Evolutionary conservation across 1,139 yeast genomes (phyloP), one percentile per base, ranked within the genome.

Genomic region (Spencermartinsiella ligniputridi): DNA sequence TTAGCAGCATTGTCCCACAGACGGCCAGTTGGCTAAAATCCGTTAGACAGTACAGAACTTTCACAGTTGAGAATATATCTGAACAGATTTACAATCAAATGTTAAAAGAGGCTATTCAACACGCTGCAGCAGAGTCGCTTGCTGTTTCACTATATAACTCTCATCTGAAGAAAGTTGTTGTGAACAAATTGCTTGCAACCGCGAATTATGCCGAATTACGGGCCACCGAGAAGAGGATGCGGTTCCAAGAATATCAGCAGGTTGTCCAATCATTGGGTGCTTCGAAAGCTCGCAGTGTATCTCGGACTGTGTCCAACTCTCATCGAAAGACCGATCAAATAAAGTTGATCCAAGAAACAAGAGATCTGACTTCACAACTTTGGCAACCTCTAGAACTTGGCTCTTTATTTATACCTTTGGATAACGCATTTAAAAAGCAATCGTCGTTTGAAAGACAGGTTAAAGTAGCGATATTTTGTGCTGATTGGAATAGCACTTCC

Each of bases 51-150:
- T n/a, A 8, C 32, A 27, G 32, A 27, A 6, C 8, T 8, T 9
- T n/a, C 15, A 27, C 32, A 5, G 5, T 27, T 27, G 32, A 27
- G 32, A 6, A 27, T 6, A 9, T n/a, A 5, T 8, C 32, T 9
- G 57, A 60, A 1, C 82, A 79, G 35, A 60, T 84, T 1, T 83
- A 70, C 50, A 59, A 64, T 11, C 85, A 88, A 1, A 81, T 85
- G 54, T 54, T 85, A 39, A 70, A 75, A 33, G 90, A 84, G 52
- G 64, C 74, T 32, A 57, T 76, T 0, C 76, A 71, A 51, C 62
- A 75, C 29, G 60, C 68, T 2, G 57, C 69, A 0, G 56, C 75
- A 35, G 74, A 76, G 32, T 56, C 71, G 0, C 58, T 66, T 35
- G 81, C 86, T 0, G 71, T 64, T 15, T 32, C 52, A 1, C 54